Evolutionary conservation across 2,329 filamentous ascomycete species (phyloP).

Genomic region (Ascomycota sp.): DNA sequence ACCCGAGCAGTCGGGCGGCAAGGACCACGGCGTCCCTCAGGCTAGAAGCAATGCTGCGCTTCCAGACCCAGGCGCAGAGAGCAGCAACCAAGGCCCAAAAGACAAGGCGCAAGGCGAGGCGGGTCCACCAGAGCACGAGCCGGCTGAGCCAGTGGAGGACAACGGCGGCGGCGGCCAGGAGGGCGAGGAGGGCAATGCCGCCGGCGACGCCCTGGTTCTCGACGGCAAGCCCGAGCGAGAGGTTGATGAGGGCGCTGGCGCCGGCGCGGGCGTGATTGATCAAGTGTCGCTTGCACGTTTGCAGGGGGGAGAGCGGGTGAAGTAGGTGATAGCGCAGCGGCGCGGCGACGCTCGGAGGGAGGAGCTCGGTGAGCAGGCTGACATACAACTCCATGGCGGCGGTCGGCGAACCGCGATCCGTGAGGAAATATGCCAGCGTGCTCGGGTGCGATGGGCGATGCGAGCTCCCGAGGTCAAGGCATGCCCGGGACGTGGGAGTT

Average conservation of each 20-base stretch:
- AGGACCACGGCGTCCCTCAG: conserved; percentile 31
- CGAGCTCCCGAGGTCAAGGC: no score
- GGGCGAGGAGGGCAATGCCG: conserved; percentile 11
- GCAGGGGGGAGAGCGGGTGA: conserved; percentile 21
- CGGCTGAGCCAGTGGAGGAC: conserved; percentile 49
- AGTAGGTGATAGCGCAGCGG: conserved; percentile 25
- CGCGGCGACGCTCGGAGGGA: conserved; percentile 21
- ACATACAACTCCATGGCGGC: conserved; percentile 11
- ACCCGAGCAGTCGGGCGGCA: conserved; percentile 20
- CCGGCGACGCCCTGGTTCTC: conserved; percentile 14
- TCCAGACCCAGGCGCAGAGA: conserved; percentile 33
- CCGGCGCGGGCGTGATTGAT: conserved; percentile 8
- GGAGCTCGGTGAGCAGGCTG: conserved; percentile 17
- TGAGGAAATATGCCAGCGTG: no score
- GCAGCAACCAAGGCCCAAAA: conserved; percentile 40
- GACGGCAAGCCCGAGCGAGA: conserved; percentile 11
- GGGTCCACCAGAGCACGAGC: conserved; percentile 54
- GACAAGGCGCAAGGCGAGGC: conserved; percentile 36
- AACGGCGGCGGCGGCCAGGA: conserved; percentile 33
- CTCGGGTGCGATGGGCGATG: no score
- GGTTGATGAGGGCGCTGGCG: conserved; percentile 21
- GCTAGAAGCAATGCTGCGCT: conserved; percentile 43
- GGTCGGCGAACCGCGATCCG: no score
- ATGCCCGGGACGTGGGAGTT: no score
- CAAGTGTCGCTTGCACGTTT: conserved; percentile 15